These are phyloP conservation scores for Cordyceps cicadae DNA, from an alignment of 2,329 filamentous ascomycete species.

Conservation along the genomic window DNA sequence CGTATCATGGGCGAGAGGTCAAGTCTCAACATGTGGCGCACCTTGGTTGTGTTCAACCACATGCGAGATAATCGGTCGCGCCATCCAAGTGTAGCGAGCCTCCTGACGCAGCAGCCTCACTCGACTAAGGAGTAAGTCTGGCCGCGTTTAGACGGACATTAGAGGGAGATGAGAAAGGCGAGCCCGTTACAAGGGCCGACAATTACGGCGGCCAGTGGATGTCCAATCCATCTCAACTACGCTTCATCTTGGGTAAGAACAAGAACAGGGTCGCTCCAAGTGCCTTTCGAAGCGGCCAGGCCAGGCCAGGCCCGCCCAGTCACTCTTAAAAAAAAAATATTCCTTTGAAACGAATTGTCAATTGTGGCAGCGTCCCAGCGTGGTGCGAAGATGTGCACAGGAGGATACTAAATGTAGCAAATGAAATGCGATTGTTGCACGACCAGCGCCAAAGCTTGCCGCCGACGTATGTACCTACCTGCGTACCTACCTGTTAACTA, in stretches of 20 bases:
- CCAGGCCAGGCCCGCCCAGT: no score
- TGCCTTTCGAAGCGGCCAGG: no score
- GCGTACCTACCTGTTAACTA: no score
- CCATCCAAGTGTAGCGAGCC: background rate
- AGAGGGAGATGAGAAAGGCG: background rate
- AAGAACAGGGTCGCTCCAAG: no score
- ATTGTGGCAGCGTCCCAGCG: background rate
- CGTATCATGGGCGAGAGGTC: background rate
- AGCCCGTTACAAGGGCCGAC: no score
- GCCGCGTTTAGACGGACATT: background rate
- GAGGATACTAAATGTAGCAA: no score
- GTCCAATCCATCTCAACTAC: no score
- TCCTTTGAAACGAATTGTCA: no score
- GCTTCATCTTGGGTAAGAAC: no score
- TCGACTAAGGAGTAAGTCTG: background rate
- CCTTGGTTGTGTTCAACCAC: background rate
- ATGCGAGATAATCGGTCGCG: background rate
- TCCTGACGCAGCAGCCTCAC: background rate
- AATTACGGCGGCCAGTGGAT: no score
- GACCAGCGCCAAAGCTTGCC: constrained; percentile 1
- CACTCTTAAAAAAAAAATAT: no score
- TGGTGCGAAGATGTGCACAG: background rate
- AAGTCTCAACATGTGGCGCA: constrained; percentile 4
- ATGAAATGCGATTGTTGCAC: background rate
- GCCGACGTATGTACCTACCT: no score